Evolutionary conservation across 106 monocot genomes (phyloP).

Genomic region (Gastrodia elata): DNA sequence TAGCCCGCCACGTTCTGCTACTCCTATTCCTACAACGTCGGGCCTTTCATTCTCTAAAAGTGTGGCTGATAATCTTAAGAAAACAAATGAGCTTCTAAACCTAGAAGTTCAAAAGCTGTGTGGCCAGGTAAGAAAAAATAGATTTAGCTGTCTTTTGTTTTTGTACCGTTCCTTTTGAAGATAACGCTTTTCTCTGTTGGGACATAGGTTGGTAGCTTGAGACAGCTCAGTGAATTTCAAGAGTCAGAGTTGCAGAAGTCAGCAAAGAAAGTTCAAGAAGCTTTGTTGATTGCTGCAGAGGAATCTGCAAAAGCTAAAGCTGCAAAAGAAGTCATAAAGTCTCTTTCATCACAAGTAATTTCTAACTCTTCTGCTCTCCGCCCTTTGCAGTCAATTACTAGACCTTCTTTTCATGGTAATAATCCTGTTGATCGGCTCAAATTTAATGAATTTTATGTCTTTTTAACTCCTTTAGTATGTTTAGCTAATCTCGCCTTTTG

Average conservation of each 20-base stretch:
- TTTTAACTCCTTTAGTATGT: too few relatives aligned
- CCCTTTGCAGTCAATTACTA: neutral
- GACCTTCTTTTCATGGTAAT: neutral
- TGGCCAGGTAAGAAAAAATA: constrained; percentile 42
- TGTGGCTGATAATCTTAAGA: constrained; percentile 54
- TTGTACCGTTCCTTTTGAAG: neutral
- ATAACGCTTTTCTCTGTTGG: neutral
- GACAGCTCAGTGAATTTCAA: constrained; percentile 41
- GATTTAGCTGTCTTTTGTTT: neutral
- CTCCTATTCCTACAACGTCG: constrained; percentile 45
- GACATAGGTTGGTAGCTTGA: constrained; percentile 36
- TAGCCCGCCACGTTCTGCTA: constrained; percentile 60
- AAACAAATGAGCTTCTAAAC: constrained; percentile 70
- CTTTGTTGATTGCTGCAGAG: constrained; percentile 39
- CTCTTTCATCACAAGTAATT: constrained; percentile 41
- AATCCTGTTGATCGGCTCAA: too few relatives aligned
- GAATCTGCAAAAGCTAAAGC: constrained; percentile 61
- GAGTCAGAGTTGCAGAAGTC: constrained; percentile 53
- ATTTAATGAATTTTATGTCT: too few relatives aligned
- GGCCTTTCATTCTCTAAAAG: constrained; percentile 64
- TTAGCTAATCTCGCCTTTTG: too few relatives aligned
- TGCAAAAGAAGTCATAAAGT: constrained; percentile 68
- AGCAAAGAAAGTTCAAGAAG: constrained; percentile 44
- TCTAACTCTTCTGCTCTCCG: neutral
- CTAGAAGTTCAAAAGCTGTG: constrained; percentile 75